Evolutionary conservation across 768 basidiomycete genomes (phyloP), one percentile per base, ranked within the genome.

Genomic region (Guyanaporus albipodus): DNA sequence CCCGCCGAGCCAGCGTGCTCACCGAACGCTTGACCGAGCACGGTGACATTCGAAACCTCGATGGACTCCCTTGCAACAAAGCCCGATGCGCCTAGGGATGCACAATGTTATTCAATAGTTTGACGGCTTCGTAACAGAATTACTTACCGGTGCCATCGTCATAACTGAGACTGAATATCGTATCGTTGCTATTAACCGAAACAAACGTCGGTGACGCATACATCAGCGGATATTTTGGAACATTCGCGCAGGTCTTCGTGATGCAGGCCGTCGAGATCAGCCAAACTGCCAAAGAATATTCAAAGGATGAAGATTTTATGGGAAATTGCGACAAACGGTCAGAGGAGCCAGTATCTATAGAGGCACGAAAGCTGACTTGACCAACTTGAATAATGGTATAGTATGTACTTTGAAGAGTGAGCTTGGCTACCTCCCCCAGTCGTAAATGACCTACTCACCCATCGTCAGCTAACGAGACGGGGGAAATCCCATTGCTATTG

Each of bases 51-150:
- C n/a, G 77, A 73, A 35, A 87, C 54, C 46, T 68, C 63, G 18
- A 90, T 64, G 8, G 74, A 73, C 65, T 91, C 88, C 57, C 68
- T 70, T 4, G 83, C 87, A 44, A 88, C 74, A 57, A 85, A 87
- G 5, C 88, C 88, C 4, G 76, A 76, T 3, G 76, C 83, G 51
- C 55, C 88, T 90, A 51, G 27, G 28, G 22, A 47, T 39, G 37
- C 44, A 38, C 40, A 36, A 36, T 32, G 47, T 44, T 47, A 34
- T 38, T 31, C 29, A 8, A 22, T 22, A 32, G 17, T 26, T 12
- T 23, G 37, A 34, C 29, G 15, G 27, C 22, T 10, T 23, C 37
- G 35, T 36, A 21, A 15, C 18, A 22, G n/a, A 28, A 42, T 38
- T 24, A 69, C 83, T 33, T 56, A 89, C 87, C 64, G 27, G 87